Conservation (phyloP, 805 yeast species). For the Priceomyces haplophilus region DNA sequence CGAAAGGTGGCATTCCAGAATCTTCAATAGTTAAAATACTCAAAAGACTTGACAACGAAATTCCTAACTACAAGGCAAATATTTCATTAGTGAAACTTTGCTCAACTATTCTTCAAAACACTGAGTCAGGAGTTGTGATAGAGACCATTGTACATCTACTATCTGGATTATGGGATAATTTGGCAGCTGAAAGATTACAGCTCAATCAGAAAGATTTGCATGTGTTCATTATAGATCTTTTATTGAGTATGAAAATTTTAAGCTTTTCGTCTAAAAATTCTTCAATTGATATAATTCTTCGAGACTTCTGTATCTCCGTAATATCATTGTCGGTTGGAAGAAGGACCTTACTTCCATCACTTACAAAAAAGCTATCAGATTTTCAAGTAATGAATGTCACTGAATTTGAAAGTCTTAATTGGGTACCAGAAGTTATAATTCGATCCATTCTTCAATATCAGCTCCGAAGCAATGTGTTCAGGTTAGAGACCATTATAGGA, state of each 20-base stretch:
- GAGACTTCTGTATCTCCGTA: conserved; percentile 40
- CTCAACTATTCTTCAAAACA: conserved; percentile 10
- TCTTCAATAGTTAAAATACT: neutral
- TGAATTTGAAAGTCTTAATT: conserved; percentile 39
- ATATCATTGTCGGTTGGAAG: conserved; percentile 55
- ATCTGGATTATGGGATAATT: conserved; percentile 52
- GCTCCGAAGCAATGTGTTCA: conserved; percentile 53
- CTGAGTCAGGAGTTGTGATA: conserved; percentile 6
- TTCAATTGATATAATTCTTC: conserved; percentile 24
- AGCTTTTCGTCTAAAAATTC: conserved; percentile 29
- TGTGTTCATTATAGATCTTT: conserved; percentile 47
- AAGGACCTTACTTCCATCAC: conserved; percentile 62
- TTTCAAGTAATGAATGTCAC: conserved; percentile 36
- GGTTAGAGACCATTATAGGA: conserved; percentile 57
- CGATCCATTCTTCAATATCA: conserved; percentile 49
- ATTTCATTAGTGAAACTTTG: conserved; percentile 21
- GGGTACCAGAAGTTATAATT: conserved; percentile 53
- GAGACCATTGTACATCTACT: conserved; percentile 31
- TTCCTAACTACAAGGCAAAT: conserved; percentile 25
- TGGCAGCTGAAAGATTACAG: conserved; percentile 58
- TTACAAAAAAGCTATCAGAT: conserved; percentile 45
- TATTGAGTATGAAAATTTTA: conserved; percentile 44
- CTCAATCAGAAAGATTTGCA: conserved; percentile 67
- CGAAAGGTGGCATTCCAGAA: neutral
- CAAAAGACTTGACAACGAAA: conserved; percentile 3